phyloP scores from a whole-genome alignment of 305 asterid species.

The Solanum chacoense region DNA sequence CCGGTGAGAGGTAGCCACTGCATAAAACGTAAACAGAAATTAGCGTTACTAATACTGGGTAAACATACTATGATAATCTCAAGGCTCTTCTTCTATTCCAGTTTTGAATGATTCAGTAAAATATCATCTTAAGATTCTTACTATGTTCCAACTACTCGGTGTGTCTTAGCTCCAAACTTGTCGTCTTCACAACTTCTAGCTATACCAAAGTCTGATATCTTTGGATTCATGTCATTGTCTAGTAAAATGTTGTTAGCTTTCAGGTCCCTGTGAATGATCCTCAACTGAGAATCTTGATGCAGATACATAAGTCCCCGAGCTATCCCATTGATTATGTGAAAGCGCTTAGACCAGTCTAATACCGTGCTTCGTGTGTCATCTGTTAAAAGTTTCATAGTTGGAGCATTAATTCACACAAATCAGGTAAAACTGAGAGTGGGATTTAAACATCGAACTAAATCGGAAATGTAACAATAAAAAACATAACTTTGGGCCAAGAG shows the following conservation, averaged over 20 bases:
- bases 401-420: not conserved
- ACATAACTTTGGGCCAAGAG: not conserved
- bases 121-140: not conserved
- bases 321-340: slow-evolving; percentile 1
- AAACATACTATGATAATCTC: not conserved
- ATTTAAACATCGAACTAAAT: not conserved
- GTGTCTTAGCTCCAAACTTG: slow-evolving; percentile 3
- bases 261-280: slow-evolving; percentile 8
- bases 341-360: not conserved
- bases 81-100: not conserved
- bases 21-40: not conserved
- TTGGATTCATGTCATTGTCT: slow-evolving; percentile 6
- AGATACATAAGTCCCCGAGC: slow-evolving; percentile 3
- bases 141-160: slow-evolving; percentile 7
- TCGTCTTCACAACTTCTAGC: slow-evolving; percentile 1
- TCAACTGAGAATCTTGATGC: slow-evolving; percentile 8
- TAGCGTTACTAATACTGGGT: not conserved
- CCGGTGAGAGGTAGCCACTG: slow-evolving; percentile 30
- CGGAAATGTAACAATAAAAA: not conserved
- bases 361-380: not conserved
- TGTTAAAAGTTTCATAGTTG: not conserved
- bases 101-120: not conserved
- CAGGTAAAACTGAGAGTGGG: not conserved
- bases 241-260: not conserved
- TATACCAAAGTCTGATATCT: slow-evolving; percentile 3